Evolutionary conservation across 108 stramenopile genomes (phyloP).

Genomic region (Cyclostephanos tholiformis): DNA sequence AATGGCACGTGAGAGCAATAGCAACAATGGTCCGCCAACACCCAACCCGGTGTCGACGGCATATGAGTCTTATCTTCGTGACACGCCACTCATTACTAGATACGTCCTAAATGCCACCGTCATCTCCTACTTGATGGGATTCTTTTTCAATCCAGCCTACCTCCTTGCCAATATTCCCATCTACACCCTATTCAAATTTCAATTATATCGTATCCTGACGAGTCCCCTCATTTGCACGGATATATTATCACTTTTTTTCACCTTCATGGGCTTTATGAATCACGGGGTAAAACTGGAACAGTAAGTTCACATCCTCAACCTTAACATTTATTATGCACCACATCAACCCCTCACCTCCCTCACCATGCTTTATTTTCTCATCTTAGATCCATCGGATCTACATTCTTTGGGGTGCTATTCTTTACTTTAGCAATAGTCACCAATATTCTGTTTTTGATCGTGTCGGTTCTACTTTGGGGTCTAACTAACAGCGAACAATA

Average conservation of each 20-base stretch:
- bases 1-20: neutral
- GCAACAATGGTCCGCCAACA: slow-evolving; percentile 50
- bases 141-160: slow-evolving; percentile 56
- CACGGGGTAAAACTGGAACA: slow-evolving; percentile 71
- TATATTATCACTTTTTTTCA: slow-evolving; percentile 67
- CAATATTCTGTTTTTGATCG: slow-evolving; percentile 55
- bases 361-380: too few species aligned
- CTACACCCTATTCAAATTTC: slow-evolving; percentile 70
- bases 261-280: slow-evolving; percentile 70
- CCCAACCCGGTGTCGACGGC: slow-evolving; percentile 65
- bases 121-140: slow-evolving; percentile 60
- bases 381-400: slow-evolving; percentile 58
- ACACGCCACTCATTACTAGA: slow-evolving; percentile 79
- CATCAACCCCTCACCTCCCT: too few species aligned
- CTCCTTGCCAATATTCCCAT: slow-evolving; percentile 74
- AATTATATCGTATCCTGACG: slow-evolving; percentile 77
- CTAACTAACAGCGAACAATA: slow-evolving; percentile 46
- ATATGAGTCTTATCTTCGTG: slow-evolving; percentile 61
- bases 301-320: neutral
- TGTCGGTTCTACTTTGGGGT: slow-evolving; percentile 52
- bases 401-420: slow-evolving; percentile 69
- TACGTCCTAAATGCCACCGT: slow-evolving; percentile 60
- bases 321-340: neutral
- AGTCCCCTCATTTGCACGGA: slow-evolving; percentile 69
- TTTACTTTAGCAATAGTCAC: slow-evolving; percentile 55